phyloP scores from a whole-genome alignment of 768 basidiomycete species.

The Baorangia bicolor region DNA sequence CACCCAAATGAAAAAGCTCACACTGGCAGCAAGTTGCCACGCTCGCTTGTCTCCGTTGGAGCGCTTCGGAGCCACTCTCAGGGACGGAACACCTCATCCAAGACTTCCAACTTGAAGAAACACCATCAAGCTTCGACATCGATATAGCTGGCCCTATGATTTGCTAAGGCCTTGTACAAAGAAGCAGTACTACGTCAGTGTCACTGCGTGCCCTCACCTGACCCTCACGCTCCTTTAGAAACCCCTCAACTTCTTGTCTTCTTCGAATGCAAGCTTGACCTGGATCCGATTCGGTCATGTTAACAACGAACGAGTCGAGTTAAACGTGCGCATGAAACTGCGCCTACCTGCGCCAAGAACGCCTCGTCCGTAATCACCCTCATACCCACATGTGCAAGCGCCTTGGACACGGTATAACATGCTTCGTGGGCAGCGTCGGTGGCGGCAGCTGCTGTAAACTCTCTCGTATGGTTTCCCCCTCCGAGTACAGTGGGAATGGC shows the following conservation, averaged over 20 bases:
- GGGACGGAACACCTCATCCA: background rate
- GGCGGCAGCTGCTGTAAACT: constrained; percentile 63
- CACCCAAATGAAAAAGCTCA: too few relatives aligned
- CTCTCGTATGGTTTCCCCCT: constrained; percentile 78
- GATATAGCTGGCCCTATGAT: background rate
- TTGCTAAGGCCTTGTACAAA: background rate
- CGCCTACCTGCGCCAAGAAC: constrained; percentile 57
- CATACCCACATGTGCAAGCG: constrained; percentile 67
- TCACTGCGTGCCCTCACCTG: background rate
- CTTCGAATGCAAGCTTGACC: constrained; percentile 51
- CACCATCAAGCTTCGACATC: background rate
- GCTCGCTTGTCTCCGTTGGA: background rate
- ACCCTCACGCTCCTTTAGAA: background rate
- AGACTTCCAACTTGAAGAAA: background rate
- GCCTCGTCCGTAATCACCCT: constrained; percentile 65
- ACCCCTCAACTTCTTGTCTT: constrained; percentile 34
- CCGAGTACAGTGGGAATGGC: constrained; percentile 72
- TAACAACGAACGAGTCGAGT: background rate
- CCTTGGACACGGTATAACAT: constrained; percentile 65
- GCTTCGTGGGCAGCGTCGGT: constrained; percentile 63
- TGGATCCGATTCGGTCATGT: constrained; percentile 16
- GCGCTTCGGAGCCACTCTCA: too few relatives aligned
- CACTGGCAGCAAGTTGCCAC: background rate
- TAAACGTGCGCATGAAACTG: background rate
- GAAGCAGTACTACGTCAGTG: background rate